A percentile compares a stretch with the other conserved stretches of the same genome.
phyloP scores from a whole-genome alignment of 768 basidiomycete genomes.

The Amanita phalloides region DNA sequence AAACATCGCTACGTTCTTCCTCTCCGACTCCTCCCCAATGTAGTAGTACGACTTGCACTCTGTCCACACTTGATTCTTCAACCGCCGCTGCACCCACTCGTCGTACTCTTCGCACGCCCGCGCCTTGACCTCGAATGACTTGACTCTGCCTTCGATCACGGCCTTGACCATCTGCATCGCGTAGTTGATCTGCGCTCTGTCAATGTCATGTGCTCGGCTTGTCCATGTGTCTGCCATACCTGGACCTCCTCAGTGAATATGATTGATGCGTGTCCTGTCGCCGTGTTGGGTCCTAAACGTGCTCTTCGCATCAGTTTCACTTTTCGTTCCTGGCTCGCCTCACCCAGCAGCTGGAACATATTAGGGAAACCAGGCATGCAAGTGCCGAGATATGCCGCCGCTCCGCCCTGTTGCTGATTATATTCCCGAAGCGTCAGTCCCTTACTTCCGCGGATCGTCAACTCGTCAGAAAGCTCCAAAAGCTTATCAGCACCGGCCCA shows the following conservation, averaged over 20 bases:
- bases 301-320: too few species aligned
- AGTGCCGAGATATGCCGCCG: slow-evolving; percentile 42
- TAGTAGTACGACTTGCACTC: slow-evolving; percentile 46
- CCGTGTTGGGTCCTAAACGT: slow-evolving; percentile 35
- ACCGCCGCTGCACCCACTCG: slow-evolving; percentile 34
- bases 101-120: slow-evolving; percentile 41
- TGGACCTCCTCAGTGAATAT: slow-evolving; percentile 47
- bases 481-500: slow-evolving; percentile 1
- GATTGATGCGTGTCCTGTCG: slow-evolving; percentile 46
- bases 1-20: slow-evolving; percentile 37
- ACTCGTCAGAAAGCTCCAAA: slow-evolving; percentile 24
- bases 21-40: slow-evolving; percentile 22
- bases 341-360: slow-evolving; percentile 37
- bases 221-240: slow-evolving; percentile 19
- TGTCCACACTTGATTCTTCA: slow-evolving; percentile 39
- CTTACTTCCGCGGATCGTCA: slow-evolving; percentile 30
- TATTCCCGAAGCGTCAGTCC: slow-evolving; percentile 33
- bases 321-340: slow-evolving; percentile 16
- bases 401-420: slow-evolving; percentile 34
- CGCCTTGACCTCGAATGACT: slow-evolving; percentile 37
- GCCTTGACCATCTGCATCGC: slow-evolving; percentile 41
- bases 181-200: slow-evolving; percentile 30
- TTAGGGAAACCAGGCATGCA: slow-evolving; percentile 49
- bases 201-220: slow-evolving; percentile 8
- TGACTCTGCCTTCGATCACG: slow-evolving; percentile 34